A percentile compares a stretch with the other conserved stretches of the same genome.
phyloP scores from a whole-genome alignment of 1,284 basidiomycete species.

The Moesziomyces antarcticus region DNA sequence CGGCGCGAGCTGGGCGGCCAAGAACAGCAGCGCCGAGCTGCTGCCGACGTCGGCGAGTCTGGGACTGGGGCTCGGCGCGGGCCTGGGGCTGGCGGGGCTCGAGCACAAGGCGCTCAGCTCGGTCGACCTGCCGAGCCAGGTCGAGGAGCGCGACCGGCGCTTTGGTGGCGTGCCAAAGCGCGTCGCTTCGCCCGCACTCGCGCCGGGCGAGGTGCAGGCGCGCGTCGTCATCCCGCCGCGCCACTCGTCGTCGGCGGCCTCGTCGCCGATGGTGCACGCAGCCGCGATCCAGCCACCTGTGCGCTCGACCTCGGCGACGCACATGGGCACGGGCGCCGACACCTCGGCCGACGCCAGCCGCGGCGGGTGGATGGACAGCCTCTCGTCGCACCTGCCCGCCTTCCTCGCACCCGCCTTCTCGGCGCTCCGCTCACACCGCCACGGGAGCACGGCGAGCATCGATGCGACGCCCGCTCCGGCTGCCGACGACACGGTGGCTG shows the following conservation, averaged over 20 bases:
- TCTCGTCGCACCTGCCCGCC: slow-evolving; percentile 45
- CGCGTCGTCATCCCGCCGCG: slow-evolving; percentile 21
- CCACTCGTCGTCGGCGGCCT: slow-evolving; percentile 15
- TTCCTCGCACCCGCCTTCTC: slow-evolving; percentile 36
- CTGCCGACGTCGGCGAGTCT: slow-evolving; percentile 6
- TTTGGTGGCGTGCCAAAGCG: slow-evolving; percentile 22
- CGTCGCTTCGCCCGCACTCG: background rate
- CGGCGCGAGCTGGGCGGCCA: slow-evolving; percentile 1
- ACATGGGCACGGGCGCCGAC: too few species aligned
- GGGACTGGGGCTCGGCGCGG: slow-evolving; percentile 5
- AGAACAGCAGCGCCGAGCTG: slow-evolving; percentile 24
- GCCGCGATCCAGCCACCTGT: slow-evolving; percentile 4
- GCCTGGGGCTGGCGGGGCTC: slow-evolving; percentile 23
- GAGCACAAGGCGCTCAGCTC: slow-evolving; percentile 36
- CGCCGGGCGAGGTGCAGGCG: slow-evolving; percentile 4
- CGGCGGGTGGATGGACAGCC: slow-evolving; percentile 42
- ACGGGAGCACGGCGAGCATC: background rate
- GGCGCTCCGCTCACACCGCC: slow-evolving; percentile 22
- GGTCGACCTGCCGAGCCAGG: slow-evolving; percentile 41
- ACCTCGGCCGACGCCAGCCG: background rate
- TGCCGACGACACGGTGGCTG: background rate
- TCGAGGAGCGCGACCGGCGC: slow-evolving; percentile 25
- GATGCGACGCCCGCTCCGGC: background rate
- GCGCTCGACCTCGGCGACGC: slow-evolving; percentile 7
- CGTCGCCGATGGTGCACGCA: slow-evolving; percentile 2